These are phyloP conservation scores for Gorgonomyces haynaldii DNA, from an alignment of 192 early-diverging fungal species.

Conservation along the genomic window DNA sequence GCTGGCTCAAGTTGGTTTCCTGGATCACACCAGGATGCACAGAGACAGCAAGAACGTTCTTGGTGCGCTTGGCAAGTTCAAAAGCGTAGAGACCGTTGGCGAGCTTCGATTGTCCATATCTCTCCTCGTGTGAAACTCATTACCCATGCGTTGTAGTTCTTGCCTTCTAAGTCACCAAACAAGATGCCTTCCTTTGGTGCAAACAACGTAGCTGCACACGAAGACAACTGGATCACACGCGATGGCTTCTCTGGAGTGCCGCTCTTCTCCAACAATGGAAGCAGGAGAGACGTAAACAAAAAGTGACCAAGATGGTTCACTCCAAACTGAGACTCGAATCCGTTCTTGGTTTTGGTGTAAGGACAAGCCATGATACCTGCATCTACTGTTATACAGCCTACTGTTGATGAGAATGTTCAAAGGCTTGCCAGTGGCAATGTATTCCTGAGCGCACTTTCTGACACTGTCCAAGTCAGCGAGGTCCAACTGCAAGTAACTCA, in stretches of 20 bases:
- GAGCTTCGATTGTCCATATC: conserved; percentile 27
- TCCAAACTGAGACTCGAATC: conserved; percentile 47
- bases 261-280: conserved; percentile 12
- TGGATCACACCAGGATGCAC: conserved; percentile 24
- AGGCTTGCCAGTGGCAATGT: conserved; percentile 5
- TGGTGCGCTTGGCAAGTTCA: conserved; percentile 3
- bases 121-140: conserved; percentile 3
- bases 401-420: conserved; percentile 23
- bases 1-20: not conserved
- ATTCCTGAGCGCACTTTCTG: conserved; percentile 20
- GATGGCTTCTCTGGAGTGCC: conserved; percentile 14
- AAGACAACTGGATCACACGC: conserved; percentile 20
- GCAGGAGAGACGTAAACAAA: conserved; percentile 15
- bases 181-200: conserved; percentile 5
- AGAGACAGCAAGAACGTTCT: conserved; percentile 12
- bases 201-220: conserved; percentile 13
- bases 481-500: conserved; percentile 18
- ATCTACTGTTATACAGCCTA: not conserved
- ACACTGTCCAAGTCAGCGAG: conserved; percentile 20
- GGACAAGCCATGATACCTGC: conserved; percentile 36
- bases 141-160: conserved; percentile 10
- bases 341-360: conserved; percentile 27
- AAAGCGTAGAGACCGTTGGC: conserved; percentile 27
- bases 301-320: conserved; percentile 44
- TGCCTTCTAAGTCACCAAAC: conserved; percentile 19